Conservation (phyloP, 352 stramenopile genomes). For the Elongisporangium undulatum region DNA sequence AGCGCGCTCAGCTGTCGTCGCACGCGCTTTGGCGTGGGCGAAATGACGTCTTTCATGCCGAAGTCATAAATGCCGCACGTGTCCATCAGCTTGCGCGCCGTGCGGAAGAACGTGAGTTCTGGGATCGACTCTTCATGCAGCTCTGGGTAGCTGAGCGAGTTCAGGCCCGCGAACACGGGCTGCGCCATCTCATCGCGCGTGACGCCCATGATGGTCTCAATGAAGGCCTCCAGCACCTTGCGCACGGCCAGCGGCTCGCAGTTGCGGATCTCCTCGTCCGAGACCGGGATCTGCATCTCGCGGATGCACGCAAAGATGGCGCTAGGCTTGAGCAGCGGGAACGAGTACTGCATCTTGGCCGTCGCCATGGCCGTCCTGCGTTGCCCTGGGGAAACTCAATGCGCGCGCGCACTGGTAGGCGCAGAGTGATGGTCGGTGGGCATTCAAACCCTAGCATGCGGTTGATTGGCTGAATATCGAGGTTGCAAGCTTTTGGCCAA, state of each 20-base stretch:
- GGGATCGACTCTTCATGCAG: conserved; percentile 93
- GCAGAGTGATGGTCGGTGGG: background rate
- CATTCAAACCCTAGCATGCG: background rate
- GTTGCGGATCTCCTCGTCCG: conserved; percentile 85
- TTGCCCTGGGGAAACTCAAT: background rate
- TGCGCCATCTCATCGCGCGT: conserved; percentile 90
- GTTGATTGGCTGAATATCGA: background rate
- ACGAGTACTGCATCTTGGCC: conserved; percentile 53
- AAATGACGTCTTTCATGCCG: conserved; percentile 88
- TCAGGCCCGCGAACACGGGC: conserved; percentile 81
- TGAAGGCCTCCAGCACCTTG: conserved; percentile 88
- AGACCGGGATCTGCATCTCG: conserved; percentile 89
- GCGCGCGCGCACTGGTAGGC: background rate
- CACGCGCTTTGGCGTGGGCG: conserved; percentile 88
- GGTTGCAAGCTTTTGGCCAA: background rate
- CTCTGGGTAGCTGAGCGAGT: conserved; percentile 84
- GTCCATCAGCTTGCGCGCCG: conserved; percentile 85
- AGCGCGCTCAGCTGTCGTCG: conserved; percentile 92
- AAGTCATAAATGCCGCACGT: conserved; percentile 95
- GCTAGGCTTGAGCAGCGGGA: conserved; percentile 92
- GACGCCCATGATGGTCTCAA: conserved; percentile 88
- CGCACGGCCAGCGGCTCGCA: conserved; percentile 70
- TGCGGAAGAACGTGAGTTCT: conserved; percentile 91
- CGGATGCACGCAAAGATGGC: conserved; percentile 92
- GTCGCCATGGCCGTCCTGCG: background rate